A percentile compares a stretch with the other conserved stretches of the same genome.
phyloP scores from a whole-genome alignment of 2,329 filamentous ascomycete species.

The Fonsecaea nubica region DNA sequence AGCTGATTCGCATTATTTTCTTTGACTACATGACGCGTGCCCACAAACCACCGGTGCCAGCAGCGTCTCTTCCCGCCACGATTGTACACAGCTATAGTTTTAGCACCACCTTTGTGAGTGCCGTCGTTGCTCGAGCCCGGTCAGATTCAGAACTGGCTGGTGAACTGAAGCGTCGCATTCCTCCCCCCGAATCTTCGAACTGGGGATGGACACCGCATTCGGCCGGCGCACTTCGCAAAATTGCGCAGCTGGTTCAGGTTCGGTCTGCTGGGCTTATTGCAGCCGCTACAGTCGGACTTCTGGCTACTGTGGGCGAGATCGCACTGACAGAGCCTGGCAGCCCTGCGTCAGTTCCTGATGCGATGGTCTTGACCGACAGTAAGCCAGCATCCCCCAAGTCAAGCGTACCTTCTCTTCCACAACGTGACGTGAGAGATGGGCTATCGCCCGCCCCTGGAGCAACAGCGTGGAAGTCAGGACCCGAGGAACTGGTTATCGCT shows the following conservation, averaged over 20 bases:
- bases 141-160: slow-evolving; percentile 57
- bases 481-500: slow-evolving; percentile 73
- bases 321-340: slow-evolving; percentile 34
- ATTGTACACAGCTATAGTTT: slow-evolving; percentile 67
- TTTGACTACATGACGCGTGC: slow-evolving; percentile 65
- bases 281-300: slow-evolving; percentile 72
- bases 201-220: slow-evolving; percentile 69
- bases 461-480: slow-evolving; percentile 42
- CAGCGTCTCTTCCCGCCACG: slow-evolving; percentile 60
- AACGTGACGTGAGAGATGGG: slow-evolving; percentile 23
- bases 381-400: slow-evolving; percentile 33
- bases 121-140: slow-evolving; percentile 65
- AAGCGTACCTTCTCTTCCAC: slow-evolving; percentile 16
- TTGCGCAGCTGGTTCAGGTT: slow-evolving; percentile 72
- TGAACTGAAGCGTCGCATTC: slow-evolving; percentile 61
- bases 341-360: slow-evolving; percentile 30
- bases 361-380: slow-evolving; percentile 28
- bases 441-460: slow-evolving; percentile 40
- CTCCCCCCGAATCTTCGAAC: slow-evolving; percentile 51
- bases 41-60: slow-evolving; percentile 47
- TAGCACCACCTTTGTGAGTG: slow-evolving; percentile 75
- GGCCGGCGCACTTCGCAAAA: slow-evolving; percentile 66
- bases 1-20: slow-evolving; percentile 74
- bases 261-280: slow-evolving; percentile 77
- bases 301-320: slow-evolving; percentile 73